These are phyloP conservation scores for Mesotaenium endlicherianum DNA, from an alignment of 139 green algal species.

Conservation along the genomic window DNA sequence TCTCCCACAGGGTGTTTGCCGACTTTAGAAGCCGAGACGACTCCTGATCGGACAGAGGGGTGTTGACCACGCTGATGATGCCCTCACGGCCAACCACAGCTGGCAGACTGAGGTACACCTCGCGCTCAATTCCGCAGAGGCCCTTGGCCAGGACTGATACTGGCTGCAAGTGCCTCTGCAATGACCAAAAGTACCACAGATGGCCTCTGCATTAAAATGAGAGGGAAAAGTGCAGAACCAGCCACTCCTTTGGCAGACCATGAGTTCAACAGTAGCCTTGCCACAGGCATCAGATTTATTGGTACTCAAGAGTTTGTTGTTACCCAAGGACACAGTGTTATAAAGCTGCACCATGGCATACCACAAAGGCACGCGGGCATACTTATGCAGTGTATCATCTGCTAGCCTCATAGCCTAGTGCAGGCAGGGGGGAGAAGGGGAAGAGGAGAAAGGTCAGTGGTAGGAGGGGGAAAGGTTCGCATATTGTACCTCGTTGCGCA, in stretches of 20 bases:
- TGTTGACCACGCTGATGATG: conserved; percentile 17
- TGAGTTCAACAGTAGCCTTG: too few relatives aligned
- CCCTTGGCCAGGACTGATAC: conserved; percentile 35
- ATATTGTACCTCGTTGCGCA: conserved; percentile 19
- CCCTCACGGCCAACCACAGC: conserved; percentile 4
- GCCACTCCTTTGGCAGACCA: too few relatives aligned
- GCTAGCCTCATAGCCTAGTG: too few relatives aligned
- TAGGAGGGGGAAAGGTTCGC: background rate
- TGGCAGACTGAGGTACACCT: conserved; percentile 36
- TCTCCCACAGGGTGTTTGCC: conserved; percentile 12
- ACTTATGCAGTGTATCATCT: too few relatives aligned
- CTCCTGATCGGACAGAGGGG: conserved; percentile 9
- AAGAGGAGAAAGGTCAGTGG: background rate
- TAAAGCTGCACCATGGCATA: too few relatives aligned
- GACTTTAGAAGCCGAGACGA: background rate
- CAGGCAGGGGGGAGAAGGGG: background rate
- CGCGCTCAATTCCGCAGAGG: conserved; percentile 35
- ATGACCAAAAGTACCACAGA: too few relatives aligned
- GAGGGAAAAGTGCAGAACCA: too few relatives aligned
- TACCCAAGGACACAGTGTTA: too few relatives aligned
- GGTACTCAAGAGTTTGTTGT: too few relatives aligned
- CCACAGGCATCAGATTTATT: too few relatives aligned
- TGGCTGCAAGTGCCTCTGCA: conserved; percentile 2
- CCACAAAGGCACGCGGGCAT: too few relatives aligned
- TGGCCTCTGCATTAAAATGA: too few relatives aligned